Conservation (phyloP, 1,139 yeast species). For the Candida neerlandica region DNA sequence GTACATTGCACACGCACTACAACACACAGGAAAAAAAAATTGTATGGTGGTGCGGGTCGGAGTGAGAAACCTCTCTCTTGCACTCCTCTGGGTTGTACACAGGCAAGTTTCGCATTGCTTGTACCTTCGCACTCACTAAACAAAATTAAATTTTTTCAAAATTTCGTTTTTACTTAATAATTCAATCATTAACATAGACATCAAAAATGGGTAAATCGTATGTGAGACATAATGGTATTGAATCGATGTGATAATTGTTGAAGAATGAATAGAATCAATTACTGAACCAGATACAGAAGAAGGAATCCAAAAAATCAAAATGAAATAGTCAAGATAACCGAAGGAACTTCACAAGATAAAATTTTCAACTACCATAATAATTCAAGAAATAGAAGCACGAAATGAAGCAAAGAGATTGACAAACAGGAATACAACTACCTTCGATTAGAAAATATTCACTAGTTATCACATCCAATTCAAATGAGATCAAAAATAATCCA, state of each 20-base stretch:
- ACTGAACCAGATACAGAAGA: not conserved
- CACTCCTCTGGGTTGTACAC: not conserved
- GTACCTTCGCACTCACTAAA: slow-evolving; percentile 2
- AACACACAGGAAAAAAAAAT: slow-evolving; percentile 3
- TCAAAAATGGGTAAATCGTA: slow-evolving; percentile 81
- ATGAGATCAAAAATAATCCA: slow-evolving; percentile 7
- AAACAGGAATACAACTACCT: too few relatives aligned
- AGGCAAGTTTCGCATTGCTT: slow-evolving; percentile 4
- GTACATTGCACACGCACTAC: not conserved
- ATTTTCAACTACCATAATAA: not conserved
- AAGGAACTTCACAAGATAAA: not conserved
- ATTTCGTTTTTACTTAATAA: not conserved
- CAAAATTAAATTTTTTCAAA: slow-evolving; percentile 8
- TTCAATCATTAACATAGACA: slow-evolving; percentile 11
- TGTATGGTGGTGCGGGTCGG: slow-evolving; percentile 8
- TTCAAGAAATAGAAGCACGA: not conserved
- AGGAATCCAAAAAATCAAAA: not conserved
- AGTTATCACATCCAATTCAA: not conserved
- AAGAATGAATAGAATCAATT: not conserved
- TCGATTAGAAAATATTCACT: not conserved
- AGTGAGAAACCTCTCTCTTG: not conserved
- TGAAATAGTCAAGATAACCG: not conserved
- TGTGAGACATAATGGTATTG: slow-evolving; percentile 27
- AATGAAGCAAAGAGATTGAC: not conserved
- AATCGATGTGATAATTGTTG: not conserved